A percentile compares a stretch with the other conserved stretches of the same genome.
Conservation (phyloP, 805 yeast species). For the Yamadazyma olivae region DNA sequence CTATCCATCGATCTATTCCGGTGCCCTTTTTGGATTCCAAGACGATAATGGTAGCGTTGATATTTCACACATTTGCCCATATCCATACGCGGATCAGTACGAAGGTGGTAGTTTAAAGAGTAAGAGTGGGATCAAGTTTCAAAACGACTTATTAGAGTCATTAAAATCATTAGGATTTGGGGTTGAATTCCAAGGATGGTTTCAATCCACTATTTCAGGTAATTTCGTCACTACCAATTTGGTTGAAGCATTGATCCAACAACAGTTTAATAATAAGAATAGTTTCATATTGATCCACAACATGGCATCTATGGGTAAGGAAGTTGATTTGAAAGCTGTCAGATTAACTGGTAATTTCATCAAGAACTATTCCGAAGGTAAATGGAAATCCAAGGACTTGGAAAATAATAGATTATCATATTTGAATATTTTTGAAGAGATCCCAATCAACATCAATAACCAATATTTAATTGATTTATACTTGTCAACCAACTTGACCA, state of each 20-base stretch:
- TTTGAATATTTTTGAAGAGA: slow-evolving; percentile 67
- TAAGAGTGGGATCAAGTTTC: slow-evolving; percentile 63
- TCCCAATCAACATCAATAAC: slow-evolving; percentile 65
- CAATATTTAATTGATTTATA: slow-evolving; percentile 62
- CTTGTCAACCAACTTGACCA: slow-evolving; percentile 18
- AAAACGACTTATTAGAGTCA: slow-evolving; percentile 60
- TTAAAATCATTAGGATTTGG: slow-evolving; percentile 61
- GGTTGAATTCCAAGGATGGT: slow-evolving; percentile 77
- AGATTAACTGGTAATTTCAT: slow-evolving; percentile 64
- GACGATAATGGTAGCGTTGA: slow-evolving; percentile 48
- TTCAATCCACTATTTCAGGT: slow-evolving; percentile 67
- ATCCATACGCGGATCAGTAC: slow-evolving; percentile 64
- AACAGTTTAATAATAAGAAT: slow-evolving; percentile 55
- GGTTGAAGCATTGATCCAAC: slow-evolving; percentile 65
- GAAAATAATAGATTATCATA: slow-evolving; percentile 58
- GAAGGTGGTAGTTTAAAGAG: slow-evolving; percentile 60
- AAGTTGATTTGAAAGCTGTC: slow-evolving; percentile 65
- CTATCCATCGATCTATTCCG: slow-evolving; percentile 60
- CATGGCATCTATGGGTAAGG: slow-evolving; percentile 63
- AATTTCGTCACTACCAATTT: slow-evolving; percentile 63
- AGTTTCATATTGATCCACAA: slow-evolving; percentile 65
- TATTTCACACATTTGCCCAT: slow-evolving; percentile 63
- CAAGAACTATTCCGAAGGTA: slow-evolving; percentile 51
- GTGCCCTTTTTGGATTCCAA: slow-evolving; percentile 75
- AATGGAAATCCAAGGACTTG: slow-evolving; percentile 65